Evolutionary conservation across 73 alveolate species (phyloP), one percentile per base, ranked within the genome.

Genomic region (Tetrahymena elliotti): DNA sequence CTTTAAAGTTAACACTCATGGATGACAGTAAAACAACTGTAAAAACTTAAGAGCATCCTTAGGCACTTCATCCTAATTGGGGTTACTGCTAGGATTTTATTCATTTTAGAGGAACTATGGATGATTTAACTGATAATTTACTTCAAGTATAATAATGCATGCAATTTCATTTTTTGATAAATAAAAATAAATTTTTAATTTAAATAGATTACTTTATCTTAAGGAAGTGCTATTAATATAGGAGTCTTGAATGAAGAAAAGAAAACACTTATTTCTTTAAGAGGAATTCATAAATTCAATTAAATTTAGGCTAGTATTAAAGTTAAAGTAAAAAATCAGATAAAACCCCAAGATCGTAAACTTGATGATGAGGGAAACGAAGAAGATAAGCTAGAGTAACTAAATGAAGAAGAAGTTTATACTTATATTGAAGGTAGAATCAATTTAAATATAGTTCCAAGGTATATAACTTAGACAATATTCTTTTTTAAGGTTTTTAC

Each of bases 91-190:
- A 94, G 33, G 96, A 94, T 34, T 94, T 39, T 52, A 94, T 94
- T 93, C 96, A 94, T n/a, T 94, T 88, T 39, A 94, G 96, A 94
- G 96, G 96, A 88, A 94, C 96, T 20, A 84, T 94, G 96, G 96
- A 94, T 35, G 95, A 94, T 84, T 53, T 94, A 34, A 94, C 96
- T 0, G 54, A 94, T 35, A 84, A 94, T 84, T 52, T 94, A 93
- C 68, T 94, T 40, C 47, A 94, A 52, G 96, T 94, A 35, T 83
- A 53, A 10, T 27, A 83, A 12, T 38, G 11, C 27, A 40, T 83
- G n/a, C 47, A 84, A 31, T 27, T 52, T 52, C 4, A 52, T 6
- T 1, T 53, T 53, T 3, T 15, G 8, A 40, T 1, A n/a, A n/a
- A 27, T 3, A n/a, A 8, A 53, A 6, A 53, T 53, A 6, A 94